Base-by-base conservation (phyloP, 1,284 basidiomycete species). In the Cerioporus squamosus region DNA sequence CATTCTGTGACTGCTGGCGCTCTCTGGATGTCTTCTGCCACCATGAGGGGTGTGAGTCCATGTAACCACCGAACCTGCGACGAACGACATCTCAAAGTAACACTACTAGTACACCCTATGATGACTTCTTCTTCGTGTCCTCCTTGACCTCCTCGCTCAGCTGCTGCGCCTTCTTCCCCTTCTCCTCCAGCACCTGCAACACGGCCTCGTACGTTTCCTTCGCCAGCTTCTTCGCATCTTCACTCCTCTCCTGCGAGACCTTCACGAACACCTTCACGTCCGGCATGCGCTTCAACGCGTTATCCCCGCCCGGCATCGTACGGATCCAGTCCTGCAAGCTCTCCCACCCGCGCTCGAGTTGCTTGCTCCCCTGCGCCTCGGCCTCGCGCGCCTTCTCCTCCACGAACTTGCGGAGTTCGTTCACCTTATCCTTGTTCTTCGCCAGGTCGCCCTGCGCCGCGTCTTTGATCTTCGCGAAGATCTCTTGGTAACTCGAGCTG, bases 121-220 rank as follows among this genome's bases (percentile, higher is more conserved):
- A 58, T 20, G 51, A 44, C 51, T 68, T 61, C 53, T 60, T 52
- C 51, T 70, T 67, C n/a, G 63, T 61, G 20, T 72, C 71, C 9
- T 70, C 59, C 58, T 70, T 65, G 3, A 68, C 60, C 18, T 70
- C 67, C 44, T 71, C 67, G 23, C 57, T 64, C 8, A 76, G 57
- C 61, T 72, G 60, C 61, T 73, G 71, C 8, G 75, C 74, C 61
- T 73, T 72, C 51, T 70, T 62, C 23, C 65, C 68, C 66, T 76
- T 77, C 58, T 73, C 71, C 56, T 74, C 68, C 26, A 76, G 58
- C n/a, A 77, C 71, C 55, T 70, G 59, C 54, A 73, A 45, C 9
- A 76, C 61, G 17, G 73, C 74, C 10, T 70, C 68, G 51, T 72
- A 75, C n/a, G 75, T 75, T 66, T 77, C 74, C 57, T 72, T 63